phyloP scores from a whole-genome alignment of 2,329 filamentous ascomycete genomes.

The Ilyonectria mors-panacis region DNA sequence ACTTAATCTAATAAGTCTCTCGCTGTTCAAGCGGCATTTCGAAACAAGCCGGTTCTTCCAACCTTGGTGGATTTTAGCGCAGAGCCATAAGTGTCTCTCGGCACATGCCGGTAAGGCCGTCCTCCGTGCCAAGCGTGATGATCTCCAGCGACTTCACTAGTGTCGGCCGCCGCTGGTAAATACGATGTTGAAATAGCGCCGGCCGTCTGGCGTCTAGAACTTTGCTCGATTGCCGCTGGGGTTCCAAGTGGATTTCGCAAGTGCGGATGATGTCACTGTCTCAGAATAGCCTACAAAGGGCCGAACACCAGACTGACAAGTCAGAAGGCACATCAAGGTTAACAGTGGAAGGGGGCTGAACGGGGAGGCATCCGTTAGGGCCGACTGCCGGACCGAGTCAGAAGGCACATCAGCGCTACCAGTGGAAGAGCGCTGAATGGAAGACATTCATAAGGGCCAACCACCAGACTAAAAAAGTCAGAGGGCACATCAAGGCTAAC shows the following conservation, averaged over 20 bases:
- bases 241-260: too few relatives aligned
- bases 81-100: neutral
- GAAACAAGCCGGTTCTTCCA: neutral
- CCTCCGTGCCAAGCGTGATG: neutral
- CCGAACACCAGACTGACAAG: too few relatives aligned
- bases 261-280: too few relatives aligned
- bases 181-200: neutral
- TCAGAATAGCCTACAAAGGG: too few relatives aligned
- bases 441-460: neutral
- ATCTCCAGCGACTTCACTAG: constrained; percentile 1
- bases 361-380: neutral
- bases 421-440: neutral
- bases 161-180: neutral
- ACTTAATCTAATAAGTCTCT: neutral
- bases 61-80: neutral
- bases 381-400: neutral
- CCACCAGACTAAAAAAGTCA: neutral
- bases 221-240: neutral
- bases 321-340: neutral
- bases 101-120: neutral
- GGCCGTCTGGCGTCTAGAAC: neutral
- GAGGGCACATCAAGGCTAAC: neutral
- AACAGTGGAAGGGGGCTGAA: neutral
- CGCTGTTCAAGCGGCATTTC: neutral
- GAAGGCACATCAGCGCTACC: neutral